phyloP scores from a whole-genome alignment of 169 alveolate genomes.

The Toxoplasma gondii region DNA sequence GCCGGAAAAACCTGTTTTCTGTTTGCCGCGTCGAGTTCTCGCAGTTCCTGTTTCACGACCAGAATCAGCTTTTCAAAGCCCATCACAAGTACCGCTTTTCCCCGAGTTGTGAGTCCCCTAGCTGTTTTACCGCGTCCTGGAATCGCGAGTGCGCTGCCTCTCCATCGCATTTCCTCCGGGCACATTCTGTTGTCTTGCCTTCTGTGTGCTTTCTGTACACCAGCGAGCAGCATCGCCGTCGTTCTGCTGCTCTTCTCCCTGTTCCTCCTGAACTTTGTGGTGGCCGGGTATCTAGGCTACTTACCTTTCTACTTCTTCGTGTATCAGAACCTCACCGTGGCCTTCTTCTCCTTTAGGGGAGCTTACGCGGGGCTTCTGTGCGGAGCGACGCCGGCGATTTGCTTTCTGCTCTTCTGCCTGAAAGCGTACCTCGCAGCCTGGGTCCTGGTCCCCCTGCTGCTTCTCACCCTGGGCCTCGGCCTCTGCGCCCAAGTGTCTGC shows the following conservation, averaged over 20 bases:
- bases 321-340: not conserved
- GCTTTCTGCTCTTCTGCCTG: not conserved
- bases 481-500: not conserved
- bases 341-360: not conserved
- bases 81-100: too few species aligned
- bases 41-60: too few species aligned
- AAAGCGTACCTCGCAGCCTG: not conserved
- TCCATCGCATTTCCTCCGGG: too few species aligned
- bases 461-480: not conserved
- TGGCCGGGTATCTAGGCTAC: conserved; percentile 2
- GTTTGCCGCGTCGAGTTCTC: too few species aligned
- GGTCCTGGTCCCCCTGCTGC: not conserved
- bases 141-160: too few species aligned
- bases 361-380: not conserved
- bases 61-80: too few species aligned
- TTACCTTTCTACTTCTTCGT: not conserved
- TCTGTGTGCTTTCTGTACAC: not conserved
- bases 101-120: too few species aligned
- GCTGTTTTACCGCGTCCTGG: too few species aligned
- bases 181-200: too few species aligned
- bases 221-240: not conserved
- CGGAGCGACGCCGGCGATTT: not conserved
- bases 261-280: not conserved
- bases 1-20: too few species aligned
- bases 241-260: not conserved